Base-by-base conservation (phyloP, 2,329 filamentous ascomycete genomes). In the Lachnellula subtilissima region DNA sequence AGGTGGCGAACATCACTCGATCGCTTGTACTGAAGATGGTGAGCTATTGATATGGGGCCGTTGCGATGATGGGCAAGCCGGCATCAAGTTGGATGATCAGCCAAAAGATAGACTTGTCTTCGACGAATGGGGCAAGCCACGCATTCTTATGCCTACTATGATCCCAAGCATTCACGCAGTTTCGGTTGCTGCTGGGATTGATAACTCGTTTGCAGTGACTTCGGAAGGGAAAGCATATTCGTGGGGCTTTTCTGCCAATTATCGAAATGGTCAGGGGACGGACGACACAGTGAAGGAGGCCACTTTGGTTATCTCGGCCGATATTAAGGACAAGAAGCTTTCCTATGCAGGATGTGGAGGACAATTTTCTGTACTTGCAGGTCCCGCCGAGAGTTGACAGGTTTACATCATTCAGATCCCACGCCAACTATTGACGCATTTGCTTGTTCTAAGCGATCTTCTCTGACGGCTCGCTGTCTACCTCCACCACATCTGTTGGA, bases 201-300 rank as follows among this genome's bases (percentile, higher is more conserved):
- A 94, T 67, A 87, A 90, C 72, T 86, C 79, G 56, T 84, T 93
- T 55, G 87, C 84, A 39, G 77, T 94, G 62, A 85, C 83, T 61
- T 74, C 75, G 42, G 79, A 85, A 22, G 89, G 89, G 60, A 82
- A 83, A 64, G 87, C 84, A 2, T 91, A 85, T 73, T 84, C 83
- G 2, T 94, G 89, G 89, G 89, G 89, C 5, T 93, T 93, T 75
- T 88, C 83, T 11, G 83, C 82, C 47, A 90, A 86, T 65, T 92
- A 89, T 72, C 88, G 92, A 73, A 91, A 88, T 4, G 89, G 89
- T 11, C 86, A 85, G 64, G 89, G 88, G 42, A 86, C 80, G 2
- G 83, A 84, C 19, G 89, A 95, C 49, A 89, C 96, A 64, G 81
- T 96, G 25, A 80, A 87, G 64, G 78, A 82, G 19, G 89, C 92